These are phyloP conservation scores for Wilhelminamyces savonicus DNA, from an alignment of 805 yeast genomes.

Conservation along the genomic window DNA sequence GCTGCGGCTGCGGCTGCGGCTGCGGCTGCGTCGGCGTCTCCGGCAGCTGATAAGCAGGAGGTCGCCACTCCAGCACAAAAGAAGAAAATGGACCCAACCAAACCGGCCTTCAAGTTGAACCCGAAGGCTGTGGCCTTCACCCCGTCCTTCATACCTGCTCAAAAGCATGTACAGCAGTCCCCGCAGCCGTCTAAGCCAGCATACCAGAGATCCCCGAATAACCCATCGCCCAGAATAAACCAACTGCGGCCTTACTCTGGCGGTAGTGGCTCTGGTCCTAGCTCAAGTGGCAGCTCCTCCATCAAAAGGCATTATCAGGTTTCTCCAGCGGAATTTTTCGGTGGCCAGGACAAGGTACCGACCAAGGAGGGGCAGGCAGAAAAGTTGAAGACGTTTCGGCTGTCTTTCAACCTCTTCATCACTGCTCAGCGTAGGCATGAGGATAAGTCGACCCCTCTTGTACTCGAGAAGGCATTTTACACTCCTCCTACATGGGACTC, in stretches of 20 bases:
- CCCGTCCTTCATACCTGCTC: constrained; percentile 26
- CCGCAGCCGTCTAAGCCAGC: constrained; percentile 22
- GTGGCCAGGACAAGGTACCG: constrained; percentile 32
- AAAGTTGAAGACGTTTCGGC: constrained; percentile 31
- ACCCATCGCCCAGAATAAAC: constrained; percentile 28
- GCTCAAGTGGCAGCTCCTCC: constrained; percentile 7
- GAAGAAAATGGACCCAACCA: constrained; percentile 51
- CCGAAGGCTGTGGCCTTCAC: constrained; percentile 65
- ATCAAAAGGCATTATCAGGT: constrained; percentile 31
- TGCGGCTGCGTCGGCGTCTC: constrained; percentile 3
- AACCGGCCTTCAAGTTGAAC: constrained; percentile 63
- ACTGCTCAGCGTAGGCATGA: constrained; percentile 33
- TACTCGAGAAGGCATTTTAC: constrained; percentile 56
- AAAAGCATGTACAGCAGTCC: constrained; percentile 16
- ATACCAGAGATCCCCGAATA: constrained; percentile 18
- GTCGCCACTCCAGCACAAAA: constrained; percentile 10
- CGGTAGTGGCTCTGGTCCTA: constrained; percentile 11
- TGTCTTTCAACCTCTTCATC: constrained; percentile 47
- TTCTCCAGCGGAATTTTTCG: constrained; percentile 37
- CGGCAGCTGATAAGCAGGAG: too few relatives aligned
- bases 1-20: constrained; percentile 8
- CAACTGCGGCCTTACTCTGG: constrained; percentile 25
- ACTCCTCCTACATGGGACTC: constrained; percentile 77
- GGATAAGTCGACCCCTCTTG: constrained; percentile 14
- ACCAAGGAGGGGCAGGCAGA: constrained; percentile 28